A percentile compares a stretch with the other conserved stretches of the same genome.
Evolutionary conservation across 2,329 filamentous ascomycete genomes (phyloP).

Genomic region (Aspergillus texensis): DNA sequence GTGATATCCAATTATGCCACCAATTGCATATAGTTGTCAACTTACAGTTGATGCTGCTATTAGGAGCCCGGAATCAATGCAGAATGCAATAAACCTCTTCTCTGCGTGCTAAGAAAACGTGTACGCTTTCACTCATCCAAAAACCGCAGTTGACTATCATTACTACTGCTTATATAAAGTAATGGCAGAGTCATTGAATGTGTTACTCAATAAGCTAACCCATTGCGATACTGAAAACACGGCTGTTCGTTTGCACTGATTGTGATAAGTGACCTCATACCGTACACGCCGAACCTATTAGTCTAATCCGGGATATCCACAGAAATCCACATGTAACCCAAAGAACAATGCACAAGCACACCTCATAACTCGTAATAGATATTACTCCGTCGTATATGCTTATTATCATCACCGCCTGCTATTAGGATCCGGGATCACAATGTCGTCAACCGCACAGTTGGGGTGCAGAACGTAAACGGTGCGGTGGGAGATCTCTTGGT

Average conservation of each 20-base stretch:
- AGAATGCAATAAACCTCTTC: too few species aligned
- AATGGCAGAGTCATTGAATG: too few species aligned
- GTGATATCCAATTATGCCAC: too few species aligned
- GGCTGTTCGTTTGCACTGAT: not conserved
- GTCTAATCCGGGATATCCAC: constrained; percentile 7
- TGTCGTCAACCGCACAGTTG: constrained; percentile 80
- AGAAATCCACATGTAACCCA: constrained; percentile 2
- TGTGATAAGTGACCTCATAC: not conserved
- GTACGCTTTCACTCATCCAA: too few species aligned
- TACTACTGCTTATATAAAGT: too few species aligned
- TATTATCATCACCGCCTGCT: constrained; percentile 14
- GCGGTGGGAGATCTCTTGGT: constrained; percentile 44
- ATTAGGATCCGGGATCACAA: constrained; percentile 13
- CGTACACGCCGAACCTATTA: constrained; percentile 5
- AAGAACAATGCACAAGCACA: constrained; percentile 2
- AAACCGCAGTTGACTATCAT: too few species aligned
- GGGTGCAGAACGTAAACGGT: constrained; percentile 89
- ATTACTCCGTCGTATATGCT: constrained; percentile 26
- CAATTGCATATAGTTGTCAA: too few species aligned
- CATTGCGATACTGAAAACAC: too few species aligned
- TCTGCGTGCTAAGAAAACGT: too few species aligned
- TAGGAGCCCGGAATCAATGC: too few species aligned
- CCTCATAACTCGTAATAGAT: constrained; percentile 6
- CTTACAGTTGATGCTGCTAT: too few species aligned
- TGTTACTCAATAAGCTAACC: too few species aligned